A percentile compares a stretch with the other conserved stretches of the same genome.
Evolutionary conservation across 768 basidiomycete species (phyloP).

Genomic region (Lactarius psammicola): DNA sequence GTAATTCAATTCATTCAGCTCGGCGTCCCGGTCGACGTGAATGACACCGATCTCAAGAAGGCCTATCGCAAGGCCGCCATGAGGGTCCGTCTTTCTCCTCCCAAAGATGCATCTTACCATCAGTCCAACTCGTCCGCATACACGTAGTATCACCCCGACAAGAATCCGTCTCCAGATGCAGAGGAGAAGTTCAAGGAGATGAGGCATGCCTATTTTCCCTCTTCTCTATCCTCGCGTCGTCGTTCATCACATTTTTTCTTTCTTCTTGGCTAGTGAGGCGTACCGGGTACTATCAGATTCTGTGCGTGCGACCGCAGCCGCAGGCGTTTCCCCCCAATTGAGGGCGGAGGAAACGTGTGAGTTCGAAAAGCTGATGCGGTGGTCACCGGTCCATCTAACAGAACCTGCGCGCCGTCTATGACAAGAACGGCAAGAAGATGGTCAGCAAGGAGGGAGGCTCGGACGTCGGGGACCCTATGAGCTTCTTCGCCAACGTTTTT

Average conservation of each 20-base stretch:
- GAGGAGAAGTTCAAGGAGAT: constrained; percentile 97
- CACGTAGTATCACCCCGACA: constrained; percentile 87
- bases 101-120: background rate
- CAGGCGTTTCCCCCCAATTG: background rate
- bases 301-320: constrained; percentile 38
- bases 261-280: constrained; percentile 72
- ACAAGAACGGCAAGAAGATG: constrained; percentile 92
- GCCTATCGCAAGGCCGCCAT: constrained; percentile 94
- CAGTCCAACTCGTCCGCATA: constrained; percentile 34
- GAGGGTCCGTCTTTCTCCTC: constrained; percentile 52
- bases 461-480: constrained; percentile 87
- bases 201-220: constrained; percentile 49
- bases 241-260: constrained; percentile 15
- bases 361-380: background rate
- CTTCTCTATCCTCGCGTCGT: background rate
- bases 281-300: constrained; percentile 89
- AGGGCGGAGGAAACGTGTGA: background rate
- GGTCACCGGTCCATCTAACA: no score
- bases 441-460: constrained; percentile 77
- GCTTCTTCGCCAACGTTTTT: constrained; percentile 94
- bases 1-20: constrained; percentile 45
- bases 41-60: constrained; percentile 86
- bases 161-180: constrained; percentile 89
- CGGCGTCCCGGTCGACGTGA: constrained; percentile 66
- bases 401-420: constrained; percentile 87